Evolutionary conservation across 768 basidiomycete species (phyloP).

Genomic region (Tremella fuciformis): DNA sequence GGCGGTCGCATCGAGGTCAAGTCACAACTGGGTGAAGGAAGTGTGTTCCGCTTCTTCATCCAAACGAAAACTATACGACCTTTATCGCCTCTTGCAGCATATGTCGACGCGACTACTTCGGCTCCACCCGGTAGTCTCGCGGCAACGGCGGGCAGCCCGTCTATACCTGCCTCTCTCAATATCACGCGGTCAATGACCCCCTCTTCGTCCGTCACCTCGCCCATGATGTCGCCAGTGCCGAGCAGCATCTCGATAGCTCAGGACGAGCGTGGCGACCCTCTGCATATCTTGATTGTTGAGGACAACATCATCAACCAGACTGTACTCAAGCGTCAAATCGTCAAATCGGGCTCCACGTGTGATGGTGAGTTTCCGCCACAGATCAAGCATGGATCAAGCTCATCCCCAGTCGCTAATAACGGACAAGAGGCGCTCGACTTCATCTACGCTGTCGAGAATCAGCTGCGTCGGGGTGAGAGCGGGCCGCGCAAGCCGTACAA

Average conservation of each 20-base stretch:
- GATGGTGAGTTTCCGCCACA: slow-evolving; percentile 28
- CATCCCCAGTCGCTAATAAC: slow-evolving; percentile 35
- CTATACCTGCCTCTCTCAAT: slow-evolving; percentile 7
- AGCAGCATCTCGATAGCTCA: neutral
- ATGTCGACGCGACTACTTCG: slow-evolving; percentile 7
- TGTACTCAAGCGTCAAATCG: slow-evolving; percentile 44
- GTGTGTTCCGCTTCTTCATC: slow-evolving; percentile 48
- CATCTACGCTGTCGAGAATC: slow-evolving; percentile 33
- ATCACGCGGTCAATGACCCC: too few relatives aligned
- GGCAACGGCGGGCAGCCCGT: neutral
- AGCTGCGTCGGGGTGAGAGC: slow-evolving; percentile 20
- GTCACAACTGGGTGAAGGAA: slow-evolving; percentile 42
- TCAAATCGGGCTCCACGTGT: slow-evolving; percentile 45
- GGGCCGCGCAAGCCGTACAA: slow-evolving; percentile 30
- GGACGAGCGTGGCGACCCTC: neutral
- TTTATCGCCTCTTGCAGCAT: too few relatives aligned
- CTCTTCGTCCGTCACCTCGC: slow-evolving; percentile 13
- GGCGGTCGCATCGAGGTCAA: slow-evolving; percentile 49
- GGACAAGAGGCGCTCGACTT: slow-evolving; percentile 45
- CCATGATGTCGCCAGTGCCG: slow-evolving; percentile 12
- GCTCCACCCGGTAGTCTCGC: neutral
- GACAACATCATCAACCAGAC: slow-evolving; percentile 51
- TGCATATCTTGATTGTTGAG: slow-evolving; percentile 39
- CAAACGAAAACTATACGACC: slow-evolving; percentile 26
- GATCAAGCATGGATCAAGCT: neutral